Base-by-base conservation (phyloP, 1,139 yeast genomes). In the Groenewaldozyma sp. region DNA sequence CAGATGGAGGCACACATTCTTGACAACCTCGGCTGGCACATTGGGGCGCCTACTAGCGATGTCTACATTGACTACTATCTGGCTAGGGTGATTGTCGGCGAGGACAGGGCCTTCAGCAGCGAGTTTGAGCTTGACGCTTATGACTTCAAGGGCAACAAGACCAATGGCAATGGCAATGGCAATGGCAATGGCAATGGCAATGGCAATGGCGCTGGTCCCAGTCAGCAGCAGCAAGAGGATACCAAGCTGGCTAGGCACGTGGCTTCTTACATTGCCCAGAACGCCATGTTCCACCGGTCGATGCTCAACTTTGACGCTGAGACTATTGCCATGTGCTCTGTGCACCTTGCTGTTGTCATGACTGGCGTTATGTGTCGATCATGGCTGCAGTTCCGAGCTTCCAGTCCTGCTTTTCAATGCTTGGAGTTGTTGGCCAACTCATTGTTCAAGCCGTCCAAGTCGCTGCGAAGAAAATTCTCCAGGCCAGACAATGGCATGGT, bases 1-100 rank as follows among this genome's bases (percentile, higher is more conserved):
- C 96, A 88, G 60, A 91, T 91, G 97, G 97, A 91, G 63, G 75
- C 76, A 62, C 97, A 91, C 60, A 81, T 91, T 32, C 67, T 91
- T 40, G 66, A 77, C 40, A 87, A 97, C 1, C 66, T 91, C 41
- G 83, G 83, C 41, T 91, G 98, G 98, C 67, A 73, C 10, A 59
- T 84, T 38, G 74, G 78, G 33, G 78, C 74, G 41, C 81, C 83
- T 3, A 66, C 70, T 14, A 47, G 57, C 27, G 63, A 58, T 36
- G 48, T 58, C 41, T 54, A 55, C 47, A 49, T 60, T 39, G 67
- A 63, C 44, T 44, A 51, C 46, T 45, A 40, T 47, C 28, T 51
- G 40, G 41, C 52, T 29, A 44, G 44, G 56, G 50, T 33, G 38
- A 31, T 26, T 21, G 17, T 32, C 24, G 13, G 21, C 21, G 11